A percentile compares a stretch with the other conserved stretches of the same genome.
These are phyloP conservation scores for Lophium mytilinum DNA, from an alignment of 495 filamentous ascomycete genomes.

Conservation along the genomic window DNA sequence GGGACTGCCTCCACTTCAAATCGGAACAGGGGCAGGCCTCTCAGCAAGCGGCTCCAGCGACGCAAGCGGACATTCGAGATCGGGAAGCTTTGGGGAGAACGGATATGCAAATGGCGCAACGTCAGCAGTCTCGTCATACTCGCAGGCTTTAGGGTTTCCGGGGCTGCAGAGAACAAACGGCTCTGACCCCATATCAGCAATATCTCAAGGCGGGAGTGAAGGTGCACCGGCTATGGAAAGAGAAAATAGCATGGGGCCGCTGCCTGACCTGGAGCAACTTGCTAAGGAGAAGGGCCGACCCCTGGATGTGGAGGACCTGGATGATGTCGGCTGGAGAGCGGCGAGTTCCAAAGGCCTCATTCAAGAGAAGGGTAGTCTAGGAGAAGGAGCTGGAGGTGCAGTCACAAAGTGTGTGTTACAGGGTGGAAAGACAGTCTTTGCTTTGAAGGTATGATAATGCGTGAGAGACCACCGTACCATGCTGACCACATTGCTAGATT, in stretches of 20 bases:
- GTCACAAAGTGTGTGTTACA: conserved; percentile 85
- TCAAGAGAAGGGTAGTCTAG: conserved; percentile 77
- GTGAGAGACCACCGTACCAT: not conserved
- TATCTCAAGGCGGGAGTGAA: conserved; percentile 52
- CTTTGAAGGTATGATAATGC: conserved; percentile 66
- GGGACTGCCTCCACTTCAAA: conserved; percentile 45
- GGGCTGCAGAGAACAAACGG: conserved; percentile 51
- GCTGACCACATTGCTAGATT: conserved; percentile 48
- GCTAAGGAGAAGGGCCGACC: conserved; percentile 70
- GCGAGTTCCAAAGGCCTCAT: conserved; percentile 84
- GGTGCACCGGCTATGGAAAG: conserved; percentile 62
- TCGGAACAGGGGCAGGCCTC: conserved; percentile 29
- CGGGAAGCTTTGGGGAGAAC: conserved; percentile 65
- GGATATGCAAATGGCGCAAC: conserved; percentile 60
- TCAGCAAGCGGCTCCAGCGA: conserved; percentile 56
- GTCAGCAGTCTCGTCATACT: conserved; percentile 75
- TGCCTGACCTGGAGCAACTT: conserved; percentile 67
- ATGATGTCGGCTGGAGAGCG: conserved; percentile 90
- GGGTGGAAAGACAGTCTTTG: conserved; percentile 89
- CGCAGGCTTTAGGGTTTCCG: conserved; percentile 59
- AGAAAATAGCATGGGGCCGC: conserved; percentile 56
- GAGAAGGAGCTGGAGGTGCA: conserved; percentile 91
- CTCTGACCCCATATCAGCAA: conserved; percentile 82
- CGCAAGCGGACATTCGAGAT: conserved; percentile 65
- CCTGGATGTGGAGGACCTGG: conserved; percentile 84